Base-by-base conservation (phyloP, 257 asterid species). In the Euphrasia confusa region DNA sequence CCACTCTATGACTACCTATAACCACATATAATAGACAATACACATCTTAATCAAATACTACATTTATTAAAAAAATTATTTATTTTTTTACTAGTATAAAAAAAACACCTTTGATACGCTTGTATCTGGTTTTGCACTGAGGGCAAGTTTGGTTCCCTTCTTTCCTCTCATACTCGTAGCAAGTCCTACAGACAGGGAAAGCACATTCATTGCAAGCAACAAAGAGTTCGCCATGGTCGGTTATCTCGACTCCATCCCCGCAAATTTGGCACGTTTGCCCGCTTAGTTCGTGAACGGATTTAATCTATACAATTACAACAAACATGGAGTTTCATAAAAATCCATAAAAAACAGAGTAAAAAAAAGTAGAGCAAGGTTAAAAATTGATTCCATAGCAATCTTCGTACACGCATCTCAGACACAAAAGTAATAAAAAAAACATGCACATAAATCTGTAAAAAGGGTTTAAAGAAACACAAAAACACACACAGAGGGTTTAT, bases 191-290 rank as follows among this genome's bases (percentile, higher is more conserved):
- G 54, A 88, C 82, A 4, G 98, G 98, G 83, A 88, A 86, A 70
- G 86, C 98, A 17, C 98, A 91, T 71, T 91, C 98, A 28, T 91
- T 86, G 95, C 98, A 91, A 1, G 96, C 98, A 68, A 86, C 95
- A 77, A 89, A 89, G 49, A 70, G 78, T 70, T 89, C 97, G 12
- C 89, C 94, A 52, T 84, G 84, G 10, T 57, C 68, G 0, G 78
- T 81, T 42, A 86, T 74, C 77, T 84, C 94, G 15, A 89, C 75
- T 72, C 83, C 95, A 66, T 89, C 97, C 70, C 72, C 94, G 27
- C 97, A 89, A 61, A 89, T 86, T 69, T 79, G 87, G 78, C 97
- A 89, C 61, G 58, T 78, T 72, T 73, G 84, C 53, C 81, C 95
- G 69, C 94, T 84, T 66, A 84, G 73, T 68, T 86, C 97, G 5